phyloP scores from a whole-genome alignment of 2,329 filamentous ascomycete species.

The Aureobasidium pullulans region DNA sequence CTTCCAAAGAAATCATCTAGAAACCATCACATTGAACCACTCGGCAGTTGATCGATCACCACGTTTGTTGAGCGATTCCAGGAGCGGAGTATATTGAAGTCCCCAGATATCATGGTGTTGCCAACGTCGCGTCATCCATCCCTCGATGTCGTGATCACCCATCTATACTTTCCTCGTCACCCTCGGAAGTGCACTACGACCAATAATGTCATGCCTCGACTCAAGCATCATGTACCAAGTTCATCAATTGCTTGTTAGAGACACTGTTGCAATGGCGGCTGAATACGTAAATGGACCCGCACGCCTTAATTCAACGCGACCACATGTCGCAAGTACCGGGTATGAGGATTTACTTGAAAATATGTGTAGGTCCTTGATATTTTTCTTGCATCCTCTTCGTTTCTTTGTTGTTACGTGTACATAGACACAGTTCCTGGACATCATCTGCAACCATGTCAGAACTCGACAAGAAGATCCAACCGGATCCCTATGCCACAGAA shows the following conservation, averaged over 20 bases:
- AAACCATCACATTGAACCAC: too few relatives aligned
- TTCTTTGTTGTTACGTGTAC: neutral
- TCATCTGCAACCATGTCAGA: neutral
- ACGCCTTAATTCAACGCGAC: neutral
- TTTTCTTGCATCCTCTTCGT: neutral
- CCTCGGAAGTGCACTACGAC: neutral
- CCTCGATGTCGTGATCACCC: constrained; percentile 9
- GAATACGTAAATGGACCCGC: neutral
- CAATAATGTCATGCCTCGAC: neutral
- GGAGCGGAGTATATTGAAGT: neutral
- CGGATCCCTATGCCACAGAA: neutral
- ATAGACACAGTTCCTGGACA: neutral
- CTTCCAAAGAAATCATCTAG: too few relatives aligned
- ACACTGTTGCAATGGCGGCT: neutral
- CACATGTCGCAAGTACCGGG: neutral
- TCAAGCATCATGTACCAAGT: neutral
- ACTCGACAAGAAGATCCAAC: neutral
- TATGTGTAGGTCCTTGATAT: neutral
- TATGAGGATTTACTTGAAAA: neutral
- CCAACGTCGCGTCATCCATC: constrained; percentile 2
- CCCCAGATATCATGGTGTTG: neutral
- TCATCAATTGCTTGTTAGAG: constrained; percentile 1
- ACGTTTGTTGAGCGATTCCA: neutral
- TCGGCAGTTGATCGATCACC: too few relatives aligned
- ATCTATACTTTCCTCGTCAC: neutral